Evolutionary conservation across 2,329 filamentous ascomycete species (phyloP), one percentile per base, ranked within the genome.

Genomic region (Scedosporium boydii): DNA sequence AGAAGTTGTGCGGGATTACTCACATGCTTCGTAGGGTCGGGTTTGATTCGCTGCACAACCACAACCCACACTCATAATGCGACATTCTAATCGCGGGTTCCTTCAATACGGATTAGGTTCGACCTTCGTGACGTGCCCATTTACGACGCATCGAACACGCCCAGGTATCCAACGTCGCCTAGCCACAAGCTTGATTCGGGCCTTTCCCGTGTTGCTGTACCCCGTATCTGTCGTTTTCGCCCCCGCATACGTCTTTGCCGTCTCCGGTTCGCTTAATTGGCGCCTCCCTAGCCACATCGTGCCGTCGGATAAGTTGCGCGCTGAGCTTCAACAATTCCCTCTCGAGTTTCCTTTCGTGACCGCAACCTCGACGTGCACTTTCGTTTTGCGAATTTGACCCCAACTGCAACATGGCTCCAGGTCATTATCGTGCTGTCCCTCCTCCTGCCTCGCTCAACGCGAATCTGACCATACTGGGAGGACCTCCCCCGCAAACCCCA

Each of bases 401-500:
- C 6, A 21, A 21, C 5, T 55, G 12, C n/a, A 55, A 55, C 2
- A 55, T 55, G 51, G 51, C 51, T 14, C 51, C 51, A 27, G 51
- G 51, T 14, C 21, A 27, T 4, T 55, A 55, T 23, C 5, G 18
- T 55, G 51, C 51, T 6, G 51, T 55, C 23, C 21, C 51, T 27
- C 59, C 59, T 48, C 46, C 42, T 16, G 57, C 38, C 44, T 48
- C 59, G 26, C 59, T 29, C 26, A 26, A 10, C 26, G 21, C 27
- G 44, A 18, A 23, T 14, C 14, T 38, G 41, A 38, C 10, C 10
- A 14, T 38, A 12, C 58, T 38, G 41, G 58, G n/a, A 44, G n/a
- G 29, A n/a, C 41, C 58, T 16, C 12, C 58, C 18, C 46, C 44
- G 6, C 51, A 55, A n/a, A 69, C 67, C 60, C 65, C 70, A 46